Evolutionary conservation across 768 basidiomycete species (phyloP).

Genomic region (Hebeloma cylindrosporum): DNA sequence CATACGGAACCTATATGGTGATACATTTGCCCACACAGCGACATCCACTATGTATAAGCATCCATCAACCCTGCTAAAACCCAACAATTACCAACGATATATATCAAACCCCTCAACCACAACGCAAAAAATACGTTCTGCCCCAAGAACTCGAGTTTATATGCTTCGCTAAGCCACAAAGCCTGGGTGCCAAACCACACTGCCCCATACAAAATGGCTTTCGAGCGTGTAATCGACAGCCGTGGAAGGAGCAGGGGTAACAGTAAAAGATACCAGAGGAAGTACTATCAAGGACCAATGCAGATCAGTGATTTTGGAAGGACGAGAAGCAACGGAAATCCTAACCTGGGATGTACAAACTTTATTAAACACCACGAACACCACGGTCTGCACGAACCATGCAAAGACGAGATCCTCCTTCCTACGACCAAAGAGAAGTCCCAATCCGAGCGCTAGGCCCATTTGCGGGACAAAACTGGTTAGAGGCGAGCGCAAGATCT

Average conservation of each 20-base stretch:
- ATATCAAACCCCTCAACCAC: constrained; percentile 77
- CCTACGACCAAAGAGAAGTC: constrained; percentile 65
- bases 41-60: constrained; percentile 5
- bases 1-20: too few relatives aligned
- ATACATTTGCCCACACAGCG: too few relatives aligned
- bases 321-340: not conserved
- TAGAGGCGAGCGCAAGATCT: constrained; percentile 66
- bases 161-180: constrained; percentile 90
- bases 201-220: constrained; percentile 39
- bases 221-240: constrained; percentile 49
- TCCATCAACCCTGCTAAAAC: constrained; percentile 60
- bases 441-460: constrained; percentile 64
- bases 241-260: constrained; percentile 78
- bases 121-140: constrained; percentile 68
- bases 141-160: constrained; percentile 86
- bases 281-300: constrained; percentile 61
- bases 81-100: constrained; percentile 79
- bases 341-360: constrained; percentile 94
- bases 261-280: constrained; percentile 93
- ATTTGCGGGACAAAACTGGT: constrained; percentile 86
- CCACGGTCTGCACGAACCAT: constrained; percentile 89
- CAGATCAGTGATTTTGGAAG: not conserved
- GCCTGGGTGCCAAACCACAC: constrained; percentile 83
- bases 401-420: constrained; percentile 68
- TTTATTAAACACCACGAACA: constrained; percentile 96